Evolutionary conservation across 257 asterid species (phyloP), one percentile per base, ranked within the genome.

Genomic region (Rubia yunnanensis): DNA sequence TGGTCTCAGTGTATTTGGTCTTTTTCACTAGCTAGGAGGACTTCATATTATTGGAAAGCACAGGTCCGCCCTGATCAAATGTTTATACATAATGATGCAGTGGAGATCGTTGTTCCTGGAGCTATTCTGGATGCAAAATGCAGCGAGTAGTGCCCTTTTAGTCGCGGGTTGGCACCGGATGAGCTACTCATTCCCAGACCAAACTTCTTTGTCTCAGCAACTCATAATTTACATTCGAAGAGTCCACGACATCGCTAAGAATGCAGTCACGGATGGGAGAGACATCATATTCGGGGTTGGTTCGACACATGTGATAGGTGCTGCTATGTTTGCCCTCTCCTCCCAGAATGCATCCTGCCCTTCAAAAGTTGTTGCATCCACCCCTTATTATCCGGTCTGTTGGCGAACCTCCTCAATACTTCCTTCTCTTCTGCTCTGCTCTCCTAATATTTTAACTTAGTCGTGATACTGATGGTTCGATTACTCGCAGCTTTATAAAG

Each of bases 111-210:
- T 75, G 24, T 73, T 69, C 22, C 27, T 79, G 69, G 83, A 79
- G 73, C 72, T 78, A 1, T 76, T 66, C 17, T 79, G 78, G 81
- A 46, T 66, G 70, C 53, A 66, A 76, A 49, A 72, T 52, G 90
- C 88, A 39, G 74, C 75, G 2, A 74, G 65, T 26, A 82, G 95
- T 69, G 94, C 92, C 36, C 73, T 85, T 1, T 11, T 87, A 3
- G 39, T 87, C 5, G 35, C 91, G 32, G 96, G 95, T 6, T 89
- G 96, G 95, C 96, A 87, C 70, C 71, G 97, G 69, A 87, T 90
- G 97, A 78, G 96, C 68, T 88, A 90, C 63, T 0, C 0, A 0
- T 90, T 70, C 23, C 7, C 64, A 6, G 84, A 73, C 35, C 4
- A 30, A 0, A 23, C 84, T 10, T 5, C 0, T 57, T 41, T 80